Percentiles rank a stretch among this genome's conserved stretches.
phyloP scores from a whole-genome alignment of 768 basidiomycete genomes.

The Hypholoma sublateritium region DNA sequence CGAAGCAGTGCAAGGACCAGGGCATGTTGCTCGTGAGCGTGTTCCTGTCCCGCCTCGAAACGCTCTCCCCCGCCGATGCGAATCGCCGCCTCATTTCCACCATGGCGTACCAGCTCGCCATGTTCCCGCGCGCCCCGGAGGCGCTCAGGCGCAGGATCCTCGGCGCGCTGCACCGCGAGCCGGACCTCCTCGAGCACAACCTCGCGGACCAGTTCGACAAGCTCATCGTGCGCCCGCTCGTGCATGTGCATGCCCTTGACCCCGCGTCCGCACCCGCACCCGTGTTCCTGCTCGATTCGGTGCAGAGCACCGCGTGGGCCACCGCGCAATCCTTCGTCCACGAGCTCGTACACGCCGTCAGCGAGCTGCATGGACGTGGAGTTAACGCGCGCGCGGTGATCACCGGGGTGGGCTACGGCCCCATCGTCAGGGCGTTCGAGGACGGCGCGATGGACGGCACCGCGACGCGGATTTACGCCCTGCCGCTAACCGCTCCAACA shows the following conservation, averaged over 20 bases:
- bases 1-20: conserved; percentile 6
- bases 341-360: neutral
- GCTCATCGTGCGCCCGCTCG: conserved; percentile 7
- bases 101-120: conserved; percentile 10
- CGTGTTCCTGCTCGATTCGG: conserved; percentile 10
- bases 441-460: neutral
- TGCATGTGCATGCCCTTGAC: neutral
- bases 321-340: conserved; percentile 1
- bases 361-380: neutral
- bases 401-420: neutral
- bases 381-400: conserved; percentile 3
- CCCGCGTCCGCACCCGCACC: neutral
- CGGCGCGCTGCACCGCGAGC: conserved; percentile 4
- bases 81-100: conserved; percentile 6
- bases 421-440: neutral
- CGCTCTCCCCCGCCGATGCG: conserved; percentile 3
- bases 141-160: conserved; percentile 8
- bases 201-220: conserved; percentile 8
- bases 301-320: conserved; percentile 5
- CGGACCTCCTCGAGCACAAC: conserved; percentile 8
- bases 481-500: neutral
- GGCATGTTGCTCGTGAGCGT: conserved; percentile 2
- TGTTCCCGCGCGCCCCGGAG: conserved; percentile 3
- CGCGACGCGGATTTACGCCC: neutral
- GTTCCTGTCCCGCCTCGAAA: conserved; percentile 3